Evolutionary conservation across 306 rosid species (phyloP).

Genomic region (Phaseolus lunatus): DNA sequence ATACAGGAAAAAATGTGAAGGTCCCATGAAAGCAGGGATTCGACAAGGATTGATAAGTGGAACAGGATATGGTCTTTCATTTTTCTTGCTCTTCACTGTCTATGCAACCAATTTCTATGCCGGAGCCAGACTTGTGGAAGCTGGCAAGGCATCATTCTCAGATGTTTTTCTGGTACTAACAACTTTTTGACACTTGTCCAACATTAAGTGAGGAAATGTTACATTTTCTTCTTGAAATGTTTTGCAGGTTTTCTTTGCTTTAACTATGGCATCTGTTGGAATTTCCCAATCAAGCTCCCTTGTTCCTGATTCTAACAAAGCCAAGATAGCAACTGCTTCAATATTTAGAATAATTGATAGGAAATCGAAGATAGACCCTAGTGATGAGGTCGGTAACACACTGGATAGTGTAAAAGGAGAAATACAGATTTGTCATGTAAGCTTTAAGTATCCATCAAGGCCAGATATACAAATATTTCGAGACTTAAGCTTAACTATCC

Average conservation of each 20-base stretch:
- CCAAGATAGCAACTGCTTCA: conserved; percentile 71
- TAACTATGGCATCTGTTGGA: conserved; percentile 75
- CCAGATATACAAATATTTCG: conserved; percentile 70
- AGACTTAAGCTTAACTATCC: conserved; percentile 69
- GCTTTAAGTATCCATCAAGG: conserved; percentile 78
- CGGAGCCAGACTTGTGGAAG: conserved; percentile 64
- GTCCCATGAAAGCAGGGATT: conserved; percentile 67
- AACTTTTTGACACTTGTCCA: not conserved
- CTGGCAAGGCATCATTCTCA: conserved; percentile 58
- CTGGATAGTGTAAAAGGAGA: conserved; percentile 63
- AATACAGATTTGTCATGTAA: conserved; percentile 65
- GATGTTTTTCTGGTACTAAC: conserved; percentile 63
- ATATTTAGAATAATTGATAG: conserved; percentile 67
- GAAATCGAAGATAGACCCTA: conserved; percentile 67
- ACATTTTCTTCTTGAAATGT: conserved; percentile 9
- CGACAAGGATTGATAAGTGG: conserved; percentile 75
- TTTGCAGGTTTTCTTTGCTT: conserved; percentile 76
- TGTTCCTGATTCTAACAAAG: conserved; percentile 67
- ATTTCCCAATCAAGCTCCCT: conserved; percentile 69
- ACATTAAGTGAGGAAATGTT: not conserved
- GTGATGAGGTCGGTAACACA: conserved; percentile 62
- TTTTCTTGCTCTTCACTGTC: conserved; percentile 60
- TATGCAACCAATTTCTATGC: conserved; percentile 75
- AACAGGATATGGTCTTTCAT: conserved; percentile 66
- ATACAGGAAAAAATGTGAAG: conserved; percentile 72